These are phyloP conservation scores for Aureococcus anophagefferens DNA, from an alignment of 108 stramenopile genomes.

Conservation along the genomic window DNA sequence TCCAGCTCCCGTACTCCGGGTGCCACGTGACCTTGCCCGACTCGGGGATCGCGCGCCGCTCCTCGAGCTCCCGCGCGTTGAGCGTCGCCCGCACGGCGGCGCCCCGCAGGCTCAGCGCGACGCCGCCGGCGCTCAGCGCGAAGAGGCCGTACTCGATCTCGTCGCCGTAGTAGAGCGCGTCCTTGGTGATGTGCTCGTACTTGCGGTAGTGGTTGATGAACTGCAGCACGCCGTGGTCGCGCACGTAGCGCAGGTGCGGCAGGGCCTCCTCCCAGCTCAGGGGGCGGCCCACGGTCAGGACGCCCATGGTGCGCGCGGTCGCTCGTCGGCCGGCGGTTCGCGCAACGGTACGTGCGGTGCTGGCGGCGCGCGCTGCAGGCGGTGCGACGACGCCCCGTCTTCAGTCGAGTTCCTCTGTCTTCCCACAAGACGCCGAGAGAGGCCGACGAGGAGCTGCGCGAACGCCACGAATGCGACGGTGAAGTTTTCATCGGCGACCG, in stretches of 20 bases:
- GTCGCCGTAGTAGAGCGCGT: slow-evolving; percentile 93
- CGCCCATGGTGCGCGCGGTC: too few relatives aligned
- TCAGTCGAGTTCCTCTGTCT: too few relatives aligned
- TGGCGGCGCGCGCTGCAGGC: too few relatives aligned
- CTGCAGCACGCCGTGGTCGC: neutral
- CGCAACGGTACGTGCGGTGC: too few relatives aligned
- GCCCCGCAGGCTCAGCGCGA: slow-evolving; percentile 35
- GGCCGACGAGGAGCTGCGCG: too few relatives aligned
- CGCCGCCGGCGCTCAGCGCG: slow-evolving; percentile 6
- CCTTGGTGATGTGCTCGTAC: slow-evolving; percentile 42
- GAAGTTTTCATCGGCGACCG: too few relatives aligned
- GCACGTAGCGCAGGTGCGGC: neutral
- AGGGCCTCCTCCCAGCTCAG: neutral
- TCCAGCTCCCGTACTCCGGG: slow-evolving; percentile 96
- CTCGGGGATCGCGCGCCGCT: neutral
- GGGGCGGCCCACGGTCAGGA: neutral
- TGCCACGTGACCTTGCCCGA: slow-evolving; percentile 63
- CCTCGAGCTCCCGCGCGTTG: neutral
- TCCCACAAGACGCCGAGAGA: too few relatives aligned
- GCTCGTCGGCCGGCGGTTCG: too few relatives aligned
- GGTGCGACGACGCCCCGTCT: too few relatives aligned
- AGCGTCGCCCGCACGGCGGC: neutral
- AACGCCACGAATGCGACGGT: too few relatives aligned
- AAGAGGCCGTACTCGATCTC: slow-evolving; percentile 96
- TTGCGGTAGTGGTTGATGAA: neutral